Percentiles rank a stretch among this genome's conserved stretches.
Conservation (phyloP, 768 basidiomycete genomes). For the Lentinula raphanica region DNA sequence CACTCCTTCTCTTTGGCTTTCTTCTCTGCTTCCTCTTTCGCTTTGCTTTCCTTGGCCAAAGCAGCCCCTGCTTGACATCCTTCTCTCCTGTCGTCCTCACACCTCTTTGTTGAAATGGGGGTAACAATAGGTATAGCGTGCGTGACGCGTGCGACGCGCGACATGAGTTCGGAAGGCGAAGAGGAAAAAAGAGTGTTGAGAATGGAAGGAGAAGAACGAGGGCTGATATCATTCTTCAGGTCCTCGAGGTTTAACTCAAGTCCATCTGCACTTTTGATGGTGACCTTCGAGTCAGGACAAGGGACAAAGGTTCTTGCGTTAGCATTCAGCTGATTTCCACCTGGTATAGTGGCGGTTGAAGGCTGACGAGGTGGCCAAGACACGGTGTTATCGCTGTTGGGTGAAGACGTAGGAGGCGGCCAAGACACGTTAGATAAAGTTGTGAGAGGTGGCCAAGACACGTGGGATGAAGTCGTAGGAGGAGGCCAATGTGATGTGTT, state of each 20-base stretch:
- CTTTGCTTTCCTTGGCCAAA: conserved; percentile 21
- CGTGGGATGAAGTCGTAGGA: too few species aligned
- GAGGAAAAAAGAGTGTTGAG: conserved; percentile 32
- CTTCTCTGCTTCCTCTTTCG: conserved; percentile 32
- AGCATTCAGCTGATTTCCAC: conserved; percentile 48
- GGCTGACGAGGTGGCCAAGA: conserved; percentile 70
- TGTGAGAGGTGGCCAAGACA: too few species aligned
- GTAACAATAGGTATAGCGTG: conserved; percentile 63
- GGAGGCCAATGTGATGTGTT: too few species aligned
- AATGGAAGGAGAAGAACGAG: conserved; percentile 28
- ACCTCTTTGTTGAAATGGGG: conserved; percentile 47
- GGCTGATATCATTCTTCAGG: conserved; percentile 44
- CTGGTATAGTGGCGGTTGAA: conserved; percentile 39
- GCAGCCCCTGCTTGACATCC: conserved; percentile 32
- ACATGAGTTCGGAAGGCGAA: conserved; percentile 24
- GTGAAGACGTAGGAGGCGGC: too few species aligned
- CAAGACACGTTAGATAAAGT: too few species aligned
- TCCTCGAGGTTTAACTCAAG: conserved; percentile 56
- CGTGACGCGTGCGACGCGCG: conserved; percentile 32
- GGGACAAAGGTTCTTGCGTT: conserved; percentile 68
- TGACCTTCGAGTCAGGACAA: conserved; percentile 37
- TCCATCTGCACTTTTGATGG: conserved; percentile 60
- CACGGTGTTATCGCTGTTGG: conserved; percentile 43
- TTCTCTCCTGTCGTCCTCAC: conserved; percentile 36
- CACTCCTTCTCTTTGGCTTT: conserved; percentile 45